Base-by-base conservation (phyloP, 2,329 filamentous ascomycete species). In the Colletotrichum sp. region DNA sequence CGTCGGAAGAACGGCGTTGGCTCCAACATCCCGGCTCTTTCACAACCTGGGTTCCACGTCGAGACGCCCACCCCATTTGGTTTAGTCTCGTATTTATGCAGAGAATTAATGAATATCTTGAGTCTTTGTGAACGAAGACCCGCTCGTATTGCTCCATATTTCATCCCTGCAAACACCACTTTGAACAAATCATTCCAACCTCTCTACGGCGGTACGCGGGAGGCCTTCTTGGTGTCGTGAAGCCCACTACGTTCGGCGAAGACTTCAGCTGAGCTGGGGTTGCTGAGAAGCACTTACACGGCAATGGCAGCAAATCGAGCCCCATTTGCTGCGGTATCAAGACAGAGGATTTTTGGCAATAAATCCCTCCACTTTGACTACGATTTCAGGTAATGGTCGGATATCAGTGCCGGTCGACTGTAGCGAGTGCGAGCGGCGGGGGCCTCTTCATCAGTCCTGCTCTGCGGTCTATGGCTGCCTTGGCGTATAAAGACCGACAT, bases 61-160 rank as follows among this genome's bases (percentile, higher is more conserved):
- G 68, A 75, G 61, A 72, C 15, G 19, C 36, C 22, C 61, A 59
- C 72, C 72, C 30, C 72, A 71, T 75, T 66, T 61, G 69, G 72
- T 32, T 49, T 75, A 66, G 72, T 27, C 36, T 25, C 19, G 13
- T 16, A 59, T 66, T 55, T 64, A 39, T 64, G 59, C 59, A 62
- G 30, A 64, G 34, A 15, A 44, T 25, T 52, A 52, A 52, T 52
- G 44, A 39, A 27, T 5, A 13, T 62, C 19, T 62, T 5, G 29
- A n/a, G 59, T 62, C 9, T 25, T 30, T 62, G 34, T 64, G n/a
- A 32, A 22, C 13, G n/a, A 29, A 44, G 62, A 64, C 62, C 62
- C 62, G 22, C 34, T 22, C 22, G 62, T 29, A 64, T 39, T 27
- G 15, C 62, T 64, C 34, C 62, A 64, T 64, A 44, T 25, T 64